These are phyloP conservation scores for Leccinum subrobustum DNA, from an alignment of 1,284 basidiomycete genomes.

Conservation along the genomic window DNA sequence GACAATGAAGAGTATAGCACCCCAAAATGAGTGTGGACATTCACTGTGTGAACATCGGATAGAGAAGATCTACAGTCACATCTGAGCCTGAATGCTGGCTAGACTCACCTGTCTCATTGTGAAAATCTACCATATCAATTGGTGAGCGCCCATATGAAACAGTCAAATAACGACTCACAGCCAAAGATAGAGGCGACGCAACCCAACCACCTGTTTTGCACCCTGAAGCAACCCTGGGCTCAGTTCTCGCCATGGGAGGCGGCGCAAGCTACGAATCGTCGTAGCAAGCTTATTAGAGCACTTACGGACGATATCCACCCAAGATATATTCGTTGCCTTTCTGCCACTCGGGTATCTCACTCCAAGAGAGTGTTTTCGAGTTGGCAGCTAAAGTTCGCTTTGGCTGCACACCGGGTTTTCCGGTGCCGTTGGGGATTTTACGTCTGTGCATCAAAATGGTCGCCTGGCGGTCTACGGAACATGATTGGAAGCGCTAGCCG, in stretches of 20 bases:
- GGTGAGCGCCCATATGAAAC: conserved; percentile 10
- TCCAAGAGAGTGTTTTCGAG: conserved; percentile 51
- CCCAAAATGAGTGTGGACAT: conserved; percentile 89
- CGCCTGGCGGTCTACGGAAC: background rate
- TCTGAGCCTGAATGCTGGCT: conserved; percentile 2
- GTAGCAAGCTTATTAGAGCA: background rate
- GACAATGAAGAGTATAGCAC: conserved; percentile 66
- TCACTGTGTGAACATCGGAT: conserved; percentile 52
- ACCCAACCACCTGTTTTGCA: conserved; percentile 61
- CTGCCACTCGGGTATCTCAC: conserved; percentile 67
- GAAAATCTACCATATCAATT: conserved; percentile 56
- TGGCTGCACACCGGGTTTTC: background rate
- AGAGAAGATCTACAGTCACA: conserved; percentile 9
- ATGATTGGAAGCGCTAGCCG: background rate
- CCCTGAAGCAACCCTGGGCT: conserved; percentile 38
- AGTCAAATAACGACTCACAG: conserved; percentile 51
- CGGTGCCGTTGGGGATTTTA: conserved; percentile 1
- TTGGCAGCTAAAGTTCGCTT: conserved; percentile 2
- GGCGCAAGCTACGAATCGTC: conserved; percentile 11
- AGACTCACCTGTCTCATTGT: conserved; percentile 76
- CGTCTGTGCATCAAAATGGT: conserved; percentile 26
- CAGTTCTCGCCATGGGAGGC: conserved; percentile 7
- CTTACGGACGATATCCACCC: conserved; percentile 70
- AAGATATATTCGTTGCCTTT: conserved; percentile 76
- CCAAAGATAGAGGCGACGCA: conserved; percentile 69